Evolutionary conservation across 768 basidiomycete species (phyloP).

Genomic region (Rhizopogon vulgaris): DNA sequence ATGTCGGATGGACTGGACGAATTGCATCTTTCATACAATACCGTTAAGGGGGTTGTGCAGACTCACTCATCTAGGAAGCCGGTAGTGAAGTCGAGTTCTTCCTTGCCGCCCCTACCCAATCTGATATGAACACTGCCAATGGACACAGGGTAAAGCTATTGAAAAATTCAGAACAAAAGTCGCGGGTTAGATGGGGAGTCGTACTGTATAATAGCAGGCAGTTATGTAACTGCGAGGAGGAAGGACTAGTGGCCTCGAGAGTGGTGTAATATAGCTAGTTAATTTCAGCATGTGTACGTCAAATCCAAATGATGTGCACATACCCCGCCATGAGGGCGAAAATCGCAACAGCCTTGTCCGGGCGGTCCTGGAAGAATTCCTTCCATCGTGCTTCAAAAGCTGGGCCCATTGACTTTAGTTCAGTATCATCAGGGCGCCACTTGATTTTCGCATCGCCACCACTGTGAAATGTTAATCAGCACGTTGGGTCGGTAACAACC

Average conservation of each 20-base stretch:
- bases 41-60: no score
- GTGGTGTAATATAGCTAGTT: neutral
- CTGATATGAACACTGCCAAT: no score
- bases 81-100: no score
- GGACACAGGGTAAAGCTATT: neutral
- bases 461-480: slow-evolving; percentile 21
- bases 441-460: slow-evolving; percentile 52
- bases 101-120: no score
- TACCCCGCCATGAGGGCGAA: slow-evolving; percentile 39
- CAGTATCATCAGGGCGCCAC: slow-evolving; percentile 43
- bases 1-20: no score
- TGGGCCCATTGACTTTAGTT: slow-evolving; percentile 43
- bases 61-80: no score
- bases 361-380: slow-evolving; percentile 39
- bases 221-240: slow-evolving; percentile 10
- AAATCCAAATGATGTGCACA: neutral
- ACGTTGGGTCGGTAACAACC: neutral
- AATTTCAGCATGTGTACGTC: neutral
- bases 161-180: neutral
- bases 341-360: slow-evolving; percentile 51
- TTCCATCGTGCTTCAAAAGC: slow-evolving; percentile 45
- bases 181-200: neutral
- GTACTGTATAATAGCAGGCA: slow-evolving; percentile 25
- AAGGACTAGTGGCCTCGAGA: neutral
- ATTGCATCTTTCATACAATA: no score